Evolutionary conservation across 495 filamentous ascomycete species (phyloP).

Genomic region (Penicillium cinerascens): DNA sequence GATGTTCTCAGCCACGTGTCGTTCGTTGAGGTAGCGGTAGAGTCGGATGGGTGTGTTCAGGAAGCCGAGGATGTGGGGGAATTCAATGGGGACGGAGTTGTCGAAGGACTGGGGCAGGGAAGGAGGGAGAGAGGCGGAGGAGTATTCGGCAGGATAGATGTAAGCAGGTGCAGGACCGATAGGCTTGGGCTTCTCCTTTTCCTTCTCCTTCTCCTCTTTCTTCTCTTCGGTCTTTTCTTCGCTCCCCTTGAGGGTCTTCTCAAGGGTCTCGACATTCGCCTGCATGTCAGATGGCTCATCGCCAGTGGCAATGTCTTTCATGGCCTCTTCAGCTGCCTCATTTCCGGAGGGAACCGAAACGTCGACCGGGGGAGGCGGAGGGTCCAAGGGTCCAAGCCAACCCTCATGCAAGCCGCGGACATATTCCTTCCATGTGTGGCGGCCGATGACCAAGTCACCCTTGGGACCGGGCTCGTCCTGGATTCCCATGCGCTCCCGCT

Average conservation of each 20-base stretch:
- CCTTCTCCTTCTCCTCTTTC: constrained; percentile 40
- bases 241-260: constrained; percentile 12
- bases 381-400: constrained; percentile 82
- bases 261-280: constrained; percentile 8
- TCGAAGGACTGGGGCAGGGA: constrained; percentile 57
- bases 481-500: constrained; percentile 59
- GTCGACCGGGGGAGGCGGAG: constrained; percentile 27
- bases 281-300: constrained; percentile 15
- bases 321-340: constrained; percentile 21
- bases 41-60: constrained; percentile 82
- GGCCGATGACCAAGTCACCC: constrained; percentile 85
- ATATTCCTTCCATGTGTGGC: constrained; percentile 98
- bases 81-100: constrained; percentile 66
- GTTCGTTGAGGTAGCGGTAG: constrained; percentile 84
- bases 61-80: constrained; percentile 93
- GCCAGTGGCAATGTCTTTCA: constrained; percentile 32
- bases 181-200: constrained; percentile 53
- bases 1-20: constrained; percentile 77
- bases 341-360: constrained; percentile 18
- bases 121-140: constrained; percentile 54
- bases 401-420: constrained; percentile 90
- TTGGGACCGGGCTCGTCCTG: constrained; percentile 65
- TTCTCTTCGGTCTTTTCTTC: constrained; percentile 33
- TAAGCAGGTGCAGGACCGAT: constrained; percentile 52
- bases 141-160: constrained; percentile 67